Percentiles rank a stretch among this genome's conserved stretches.
Conservation (phyloP, 345 rosid genomes). For the Eutrema yunnanense region DNA sequence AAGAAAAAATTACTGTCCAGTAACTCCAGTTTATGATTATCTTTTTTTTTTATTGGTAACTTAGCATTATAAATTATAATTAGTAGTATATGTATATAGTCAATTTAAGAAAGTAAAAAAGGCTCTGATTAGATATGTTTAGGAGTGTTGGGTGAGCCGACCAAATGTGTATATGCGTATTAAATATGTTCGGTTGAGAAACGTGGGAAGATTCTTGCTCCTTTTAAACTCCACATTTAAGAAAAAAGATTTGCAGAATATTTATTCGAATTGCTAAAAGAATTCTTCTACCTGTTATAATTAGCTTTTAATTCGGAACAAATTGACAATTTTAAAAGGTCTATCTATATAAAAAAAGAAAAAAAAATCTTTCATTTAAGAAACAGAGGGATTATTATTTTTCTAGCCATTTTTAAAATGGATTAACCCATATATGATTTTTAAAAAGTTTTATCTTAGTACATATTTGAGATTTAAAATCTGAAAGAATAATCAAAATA, state of each 20-base stretch:
- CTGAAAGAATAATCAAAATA: too few relatives aligned
- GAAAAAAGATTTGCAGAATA: neutral
- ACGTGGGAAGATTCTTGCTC: constrained; percentile 19
- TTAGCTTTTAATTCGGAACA: neutral
- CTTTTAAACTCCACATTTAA: constrained; percentile 20
- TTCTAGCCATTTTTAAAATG: too few relatives aligned
- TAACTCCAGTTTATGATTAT: neutral
- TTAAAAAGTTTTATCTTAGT: too few relatives aligned
- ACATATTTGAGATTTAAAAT: too few relatives aligned
- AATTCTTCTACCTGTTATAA: neutral
- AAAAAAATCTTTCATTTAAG: too few relatives aligned
- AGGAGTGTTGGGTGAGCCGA: constrained; percentile 8
- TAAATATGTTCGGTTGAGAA: constrained; percentile 23
- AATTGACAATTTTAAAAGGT: neutral
- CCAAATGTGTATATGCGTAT: constrained; percentile 6
- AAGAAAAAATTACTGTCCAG: neutral
- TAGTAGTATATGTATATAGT: neutral
- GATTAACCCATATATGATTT: too few relatives aligned
- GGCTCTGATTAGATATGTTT: neutral
- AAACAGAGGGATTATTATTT: too few relatives aligned
- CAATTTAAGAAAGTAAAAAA: constrained; percentile 1
- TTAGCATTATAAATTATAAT: neutral
- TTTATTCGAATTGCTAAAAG: neutral
- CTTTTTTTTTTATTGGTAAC: neutral
- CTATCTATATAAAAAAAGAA: too few relatives aligned